Base-by-base conservation (phyloP, 2,329 filamentous ascomycete species). In the Pseudocercospora macadamiae region DNA sequence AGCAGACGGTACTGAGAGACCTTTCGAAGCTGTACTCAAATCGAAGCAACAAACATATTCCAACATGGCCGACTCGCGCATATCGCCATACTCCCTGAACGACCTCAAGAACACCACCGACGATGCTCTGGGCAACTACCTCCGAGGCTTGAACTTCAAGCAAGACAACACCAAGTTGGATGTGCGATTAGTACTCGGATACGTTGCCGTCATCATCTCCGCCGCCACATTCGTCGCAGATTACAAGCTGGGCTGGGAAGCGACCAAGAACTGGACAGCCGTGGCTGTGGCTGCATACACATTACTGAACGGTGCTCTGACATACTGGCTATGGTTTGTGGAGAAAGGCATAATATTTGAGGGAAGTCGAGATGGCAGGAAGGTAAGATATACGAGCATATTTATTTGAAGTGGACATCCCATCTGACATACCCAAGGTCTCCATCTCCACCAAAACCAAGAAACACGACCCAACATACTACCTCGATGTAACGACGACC, bases 41-140 rank as follows among this genome's bases (percentile, higher is more conserved):
- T n/a, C n/a, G n/a, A n/a, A n/a, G n/a, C 30, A 14, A 21, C 23
- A 37, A n/a, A 18, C 14, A 8, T 42, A 65, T 26, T 19, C 1
- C 36, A 68, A 45, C 23, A 73, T 72, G 70, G 62, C 69, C 42
- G 71, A 73, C 19, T 64, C 68, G 4, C 70, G 69, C 51, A 73
- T 75, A 51, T 74, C 71, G 10, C 68, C 71, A 2, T 69, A 73
- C 61, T 70, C 66, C 18, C 66, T 74, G 6, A 61, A 73, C 96
- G 95, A 97, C 74, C 88, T 99, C 64, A 97, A 97, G 78, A 96
- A 95, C 79, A 96, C 93, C 36, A 91, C 90, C 66, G 95, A 99
- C 79, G 95, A 99, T 78, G 91, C 93, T 57, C 88, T 99, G 60
- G 87, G 90, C 59, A 92, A 95, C 78, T 97, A 97, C 80, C 87